Percentiles rank a stretch among this genome's conserved stretches.
Evolutionary conservation across 805 yeast species (phyloP).

Genomic region (Saturnispora saitoi): DNA sequence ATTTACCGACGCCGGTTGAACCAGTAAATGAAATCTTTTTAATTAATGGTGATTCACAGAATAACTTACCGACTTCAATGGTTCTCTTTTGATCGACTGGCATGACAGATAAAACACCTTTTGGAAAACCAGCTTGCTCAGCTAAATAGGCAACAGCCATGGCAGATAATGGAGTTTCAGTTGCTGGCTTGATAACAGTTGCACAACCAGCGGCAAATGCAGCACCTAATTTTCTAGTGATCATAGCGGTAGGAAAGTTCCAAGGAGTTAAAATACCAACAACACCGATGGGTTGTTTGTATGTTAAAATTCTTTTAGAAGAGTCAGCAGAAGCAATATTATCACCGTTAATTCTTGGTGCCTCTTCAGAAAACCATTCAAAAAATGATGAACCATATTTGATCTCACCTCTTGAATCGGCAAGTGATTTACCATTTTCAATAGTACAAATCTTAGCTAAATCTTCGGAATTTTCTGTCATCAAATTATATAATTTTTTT

Average conservation of each 20-base stretch:
- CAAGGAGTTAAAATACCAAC: conserved; percentile 67
- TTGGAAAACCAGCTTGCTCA: conserved; percentile 53
- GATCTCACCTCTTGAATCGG: conserved; percentile 53
- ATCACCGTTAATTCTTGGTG: conserved; percentile 57
- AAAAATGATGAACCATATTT: conserved; percentile 46
- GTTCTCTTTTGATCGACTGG: conserved; percentile 62
- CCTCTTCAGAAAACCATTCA: conserved; percentile 67
- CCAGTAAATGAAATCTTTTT: conserved; percentile 67
- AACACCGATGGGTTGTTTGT: conserved; percentile 60
- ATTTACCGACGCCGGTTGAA: conserved; percentile 66
- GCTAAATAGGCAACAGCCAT: conserved; percentile 44
- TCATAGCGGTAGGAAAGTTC: conserved; percentile 64
- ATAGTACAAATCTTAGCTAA: conserved; percentile 49
- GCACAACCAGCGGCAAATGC: conserved; percentile 62
- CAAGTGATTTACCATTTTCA: conserved; percentile 51
- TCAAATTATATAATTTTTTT: conserved; percentile 40
- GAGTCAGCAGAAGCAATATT: conserved; percentile 50
- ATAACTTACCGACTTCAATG: conserved; percentile 49
- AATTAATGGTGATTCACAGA: conserved; percentile 53
- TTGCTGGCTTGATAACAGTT: conserved; percentile 55
- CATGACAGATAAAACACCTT: conserved; percentile 56
- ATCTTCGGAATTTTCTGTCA: conserved; percentile 40
- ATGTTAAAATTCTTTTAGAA: conserved; percentile 51
- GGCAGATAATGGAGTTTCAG: conserved; percentile 60
- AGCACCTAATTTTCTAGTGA: conserved; percentile 62